phyloP scores from a whole-genome alignment of 2,329 filamentous ascomycete species.

The Cytospora piceicola region DNA sequence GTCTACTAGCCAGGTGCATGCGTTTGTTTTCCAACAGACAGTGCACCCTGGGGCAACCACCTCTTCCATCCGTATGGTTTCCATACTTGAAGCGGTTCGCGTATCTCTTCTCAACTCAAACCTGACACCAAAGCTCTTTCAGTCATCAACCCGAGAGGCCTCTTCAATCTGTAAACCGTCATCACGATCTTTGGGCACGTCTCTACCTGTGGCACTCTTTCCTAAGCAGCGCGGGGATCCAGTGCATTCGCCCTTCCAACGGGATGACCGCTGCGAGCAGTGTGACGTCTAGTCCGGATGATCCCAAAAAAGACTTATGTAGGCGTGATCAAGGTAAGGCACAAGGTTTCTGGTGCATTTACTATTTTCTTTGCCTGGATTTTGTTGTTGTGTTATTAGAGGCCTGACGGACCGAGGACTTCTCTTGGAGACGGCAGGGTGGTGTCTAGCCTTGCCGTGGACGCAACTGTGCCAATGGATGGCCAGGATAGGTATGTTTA shows the following conservation, averaged over 20 bases:
- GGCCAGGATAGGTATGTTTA: too few relatives aligned
- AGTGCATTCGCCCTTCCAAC: constrained; percentile 19
- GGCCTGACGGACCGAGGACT: neutral
- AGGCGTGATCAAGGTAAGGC: neutral
- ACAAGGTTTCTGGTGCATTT: neutral
- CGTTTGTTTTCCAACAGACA: constrained; percentile 8
- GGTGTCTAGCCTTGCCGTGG: neutral
- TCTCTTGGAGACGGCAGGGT: neutral
- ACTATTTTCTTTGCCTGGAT: neutral
- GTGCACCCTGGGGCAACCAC: constrained; percentile 6
- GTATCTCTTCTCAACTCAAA: neutral
- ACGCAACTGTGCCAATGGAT: neutral
- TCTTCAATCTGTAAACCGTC: constrained; percentile 20
- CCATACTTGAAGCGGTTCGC: too few relatives aligned
- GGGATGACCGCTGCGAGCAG: constrained; percentile 9
- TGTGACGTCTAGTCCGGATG: neutral
- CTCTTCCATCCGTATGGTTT: constrained; percentile 1
- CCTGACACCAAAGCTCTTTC: neutral
- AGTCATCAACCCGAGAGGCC: constrained; percentile 24
- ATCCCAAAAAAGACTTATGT: neutral
- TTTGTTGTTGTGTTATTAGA: neutral
- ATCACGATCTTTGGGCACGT: constrained; percentile 21
- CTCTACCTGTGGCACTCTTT: constrained; percentile 1
- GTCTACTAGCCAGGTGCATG: constrained; percentile 10
- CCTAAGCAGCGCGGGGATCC: constrained; percentile 13